Evolutionary conservation across 352 stramenopile genomes (phyloP).

Genomic region (Pythium brassicae): DNA sequence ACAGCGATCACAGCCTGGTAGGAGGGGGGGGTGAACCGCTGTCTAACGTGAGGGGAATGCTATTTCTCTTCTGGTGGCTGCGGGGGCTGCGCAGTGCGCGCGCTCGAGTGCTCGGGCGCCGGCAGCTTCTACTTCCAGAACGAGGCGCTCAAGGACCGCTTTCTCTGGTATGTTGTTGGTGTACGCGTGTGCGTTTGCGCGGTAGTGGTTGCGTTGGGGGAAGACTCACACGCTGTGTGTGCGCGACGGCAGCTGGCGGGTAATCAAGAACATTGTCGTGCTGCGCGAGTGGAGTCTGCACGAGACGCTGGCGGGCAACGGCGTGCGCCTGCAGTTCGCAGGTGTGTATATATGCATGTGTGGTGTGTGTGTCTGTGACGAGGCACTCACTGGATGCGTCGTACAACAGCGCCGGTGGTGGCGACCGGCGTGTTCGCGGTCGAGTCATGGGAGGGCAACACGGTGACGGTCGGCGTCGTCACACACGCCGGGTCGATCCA

Average conservation of each 20-base stretch:
- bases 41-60: neutral
- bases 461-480: slow-evolving; percentile 57
- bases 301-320: slow-evolving; percentile 49
- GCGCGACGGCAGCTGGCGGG: slow-evolving; percentile 39
- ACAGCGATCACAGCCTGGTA: too few species aligned
- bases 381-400: neutral
- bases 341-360: slow-evolving; percentile 7
- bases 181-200: neutral
- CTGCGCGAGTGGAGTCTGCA: slow-evolving; percentile 75
- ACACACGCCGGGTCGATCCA: slow-evolving; percentile 69
- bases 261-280: slow-evolving; percentile 70
- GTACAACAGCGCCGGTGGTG: slow-evolving; percentile 37
- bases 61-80: slow-evolving; percentile 1
- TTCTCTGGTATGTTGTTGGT: slow-evolving; percentile 55
- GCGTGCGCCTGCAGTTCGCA: slow-evolving; percentile 49
- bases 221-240: neutral
- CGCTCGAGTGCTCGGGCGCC: slow-evolving; percentile 58
- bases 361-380: neutral
- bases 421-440: slow-evolving; percentile 48
- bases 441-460: slow-evolving; percentile 56
- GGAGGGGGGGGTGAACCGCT: too few species aligned
- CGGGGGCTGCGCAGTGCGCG: slow-evolving; percentile 50
- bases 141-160: slow-evolving; percentile 57
- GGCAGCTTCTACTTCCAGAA: slow-evolving; percentile 77
- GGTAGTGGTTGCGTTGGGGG: too few species aligned